A percentile compares a stretch with the other conserved stretches of the same genome.
Conservation (phyloP, 2,329 filamentous ascomycete genomes). For the Xylariaceae sp. region DNA sequence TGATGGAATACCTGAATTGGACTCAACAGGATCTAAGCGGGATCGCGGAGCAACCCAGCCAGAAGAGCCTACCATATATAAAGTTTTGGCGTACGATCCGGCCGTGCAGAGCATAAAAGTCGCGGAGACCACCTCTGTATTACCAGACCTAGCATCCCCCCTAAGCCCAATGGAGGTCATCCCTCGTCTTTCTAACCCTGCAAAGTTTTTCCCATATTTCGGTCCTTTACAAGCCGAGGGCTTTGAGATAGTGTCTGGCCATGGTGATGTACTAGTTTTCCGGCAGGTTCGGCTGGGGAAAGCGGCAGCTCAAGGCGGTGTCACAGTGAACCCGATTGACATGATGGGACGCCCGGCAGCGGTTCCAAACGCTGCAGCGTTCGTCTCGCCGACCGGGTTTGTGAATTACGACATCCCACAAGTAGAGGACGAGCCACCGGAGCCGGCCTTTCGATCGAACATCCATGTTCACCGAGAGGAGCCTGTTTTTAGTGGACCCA, state of each 20-base stretch:
- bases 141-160: conserved; percentile 44
- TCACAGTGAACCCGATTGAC: conserved; percentile 55
- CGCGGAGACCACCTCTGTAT: conserved; percentile 57
- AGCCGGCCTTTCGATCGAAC: conserved; percentile 39
- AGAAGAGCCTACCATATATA: conserved; percentile 46
- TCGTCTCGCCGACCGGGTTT: conserved; percentile 62
- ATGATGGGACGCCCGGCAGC: conserved; percentile 44
- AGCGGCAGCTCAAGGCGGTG: conserved; percentile 12
- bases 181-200: conserved; percentile 56
- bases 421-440: conserved; percentile 29
- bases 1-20: conserved; percentile 24
- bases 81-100: conserved; percentile 62
- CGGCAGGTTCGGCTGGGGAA: conserved; percentile 48
- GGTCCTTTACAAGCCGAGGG: conserved; percentile 54
- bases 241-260: conserved; percentile 63
- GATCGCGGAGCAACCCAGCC: conserved; percentile 20
- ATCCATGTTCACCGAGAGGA: conserved; percentile 46
- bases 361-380: conserved; percentile 49
- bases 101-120: conserved; percentile 53
- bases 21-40: conserved; percentile 11
- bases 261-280: conserved; percentile 61
- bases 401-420: conserved; percentile 53
- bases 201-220: conserved; percentile 63
- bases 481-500: conserved; percentile 43
- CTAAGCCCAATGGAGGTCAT: conserved; percentile 58